Conservation (phyloP, 345 rosid genomes). For the Populus tremula region DNA sequence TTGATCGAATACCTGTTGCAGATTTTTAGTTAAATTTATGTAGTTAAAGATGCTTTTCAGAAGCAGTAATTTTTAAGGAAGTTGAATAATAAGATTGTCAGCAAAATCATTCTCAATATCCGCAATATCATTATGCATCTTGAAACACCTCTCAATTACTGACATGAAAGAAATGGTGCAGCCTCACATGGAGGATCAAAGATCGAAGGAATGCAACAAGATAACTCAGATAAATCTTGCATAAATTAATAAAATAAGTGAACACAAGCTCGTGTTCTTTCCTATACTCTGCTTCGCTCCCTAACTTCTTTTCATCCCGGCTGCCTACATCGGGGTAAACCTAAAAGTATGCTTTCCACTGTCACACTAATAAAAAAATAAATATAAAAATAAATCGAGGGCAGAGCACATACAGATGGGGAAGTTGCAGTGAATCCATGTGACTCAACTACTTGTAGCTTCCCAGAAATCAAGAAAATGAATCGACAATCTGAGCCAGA, state of each 20-base stretch:
- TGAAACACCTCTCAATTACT: background rate
- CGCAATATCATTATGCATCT: background rate
- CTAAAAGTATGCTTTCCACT: background rate
- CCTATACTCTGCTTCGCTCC: background rate
- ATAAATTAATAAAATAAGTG: background rate
- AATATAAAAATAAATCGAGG: background rate
- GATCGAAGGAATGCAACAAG: too few species aligned
- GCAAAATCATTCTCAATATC: background rate
- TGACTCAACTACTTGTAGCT: conserved; percentile 5
- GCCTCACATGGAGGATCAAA: too few species aligned
- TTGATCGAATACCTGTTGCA: background rate
- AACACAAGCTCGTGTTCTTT: background rate
- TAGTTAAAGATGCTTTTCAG: background rate
- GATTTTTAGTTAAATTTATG: background rate
- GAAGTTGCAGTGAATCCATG: background rate
- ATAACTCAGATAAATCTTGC: background rate
- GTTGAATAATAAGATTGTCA: background rate
- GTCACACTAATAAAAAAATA: background rate
- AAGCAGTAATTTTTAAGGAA: background rate
- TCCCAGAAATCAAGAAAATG: conserved; percentile 20
- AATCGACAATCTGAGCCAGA: conserved; percentile 59
- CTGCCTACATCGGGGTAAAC: background rate
- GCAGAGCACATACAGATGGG: background rate
- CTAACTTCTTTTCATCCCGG: background rate
- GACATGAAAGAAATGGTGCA: background rate